These are phyloP conservation scores for Parmales sp. DNA, from an alignment of 108 stramenopile species.

Conservation along the genomic window DNA sequence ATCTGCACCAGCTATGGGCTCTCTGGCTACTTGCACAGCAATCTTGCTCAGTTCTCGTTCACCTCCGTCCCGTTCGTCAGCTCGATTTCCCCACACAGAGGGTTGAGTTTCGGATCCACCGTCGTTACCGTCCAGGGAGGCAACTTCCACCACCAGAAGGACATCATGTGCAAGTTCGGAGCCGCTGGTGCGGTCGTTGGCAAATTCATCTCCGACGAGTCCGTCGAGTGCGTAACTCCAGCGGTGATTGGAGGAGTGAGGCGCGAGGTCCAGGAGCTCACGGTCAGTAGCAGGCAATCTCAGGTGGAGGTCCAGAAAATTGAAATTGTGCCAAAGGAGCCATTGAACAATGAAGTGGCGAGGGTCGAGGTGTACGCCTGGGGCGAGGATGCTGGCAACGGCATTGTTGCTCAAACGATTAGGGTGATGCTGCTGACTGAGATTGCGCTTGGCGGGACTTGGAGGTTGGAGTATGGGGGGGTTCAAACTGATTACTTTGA, in stretches of 20 bases:
- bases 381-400: background rate
- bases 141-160: background rate
- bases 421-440: background rate
- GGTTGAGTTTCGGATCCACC: background rate
- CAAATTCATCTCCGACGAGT: background rate
- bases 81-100: background rate
- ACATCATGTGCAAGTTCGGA: background rate
- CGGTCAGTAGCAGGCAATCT: background rate
- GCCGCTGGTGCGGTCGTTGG: background rate
- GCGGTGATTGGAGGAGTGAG: background rate
- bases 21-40: background rate
- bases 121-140: background rate
- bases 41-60: background rate
- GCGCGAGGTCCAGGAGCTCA: background rate
- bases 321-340: background rate
- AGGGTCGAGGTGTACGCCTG: background rate
- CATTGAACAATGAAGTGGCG: background rate
- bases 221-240: background rate
- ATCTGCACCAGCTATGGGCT: background rate
- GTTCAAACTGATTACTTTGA: background rate
- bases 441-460: background rate
- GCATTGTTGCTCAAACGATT: background rate
- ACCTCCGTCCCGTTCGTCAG: background rate
- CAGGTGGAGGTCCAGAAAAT: slow-evolving; percentile 8
- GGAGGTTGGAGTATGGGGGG: background rate